Conservation (phyloP, 1,139 yeast genomes). For the Dujonia santamariae region DNA sequence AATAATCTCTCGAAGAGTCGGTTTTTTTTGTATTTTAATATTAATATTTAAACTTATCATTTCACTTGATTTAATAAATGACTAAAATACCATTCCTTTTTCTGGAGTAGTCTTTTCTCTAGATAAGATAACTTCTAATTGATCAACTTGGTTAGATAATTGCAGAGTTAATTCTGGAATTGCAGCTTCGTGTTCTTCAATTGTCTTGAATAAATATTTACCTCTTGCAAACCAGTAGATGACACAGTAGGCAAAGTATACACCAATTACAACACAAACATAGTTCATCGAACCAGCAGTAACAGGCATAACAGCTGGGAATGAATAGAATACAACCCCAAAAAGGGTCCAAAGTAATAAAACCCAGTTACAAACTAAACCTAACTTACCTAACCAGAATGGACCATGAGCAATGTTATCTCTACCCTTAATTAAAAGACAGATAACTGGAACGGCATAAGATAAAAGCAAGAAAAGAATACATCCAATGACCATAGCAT, state of each 20-base stretch:
- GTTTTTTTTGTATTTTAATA: no score
- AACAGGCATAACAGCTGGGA: conserved; percentile 47
- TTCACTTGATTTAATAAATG: no score
- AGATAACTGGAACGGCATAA: conserved; percentile 31
- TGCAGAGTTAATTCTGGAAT: conserved; percentile 24
- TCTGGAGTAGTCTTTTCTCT: no score
- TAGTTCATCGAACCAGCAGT: conserved; percentile 45
- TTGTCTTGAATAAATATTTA: conserved; percentile 24
- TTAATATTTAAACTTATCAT: no score
- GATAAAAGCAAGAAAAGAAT: conserved; percentile 34
- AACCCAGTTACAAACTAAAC: conserved; percentile 20
- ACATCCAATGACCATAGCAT: conserved; percentile 38
- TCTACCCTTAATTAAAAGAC: conserved; percentile 33
- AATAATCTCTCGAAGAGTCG: no score
- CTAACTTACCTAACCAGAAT: conserved; percentile 47
- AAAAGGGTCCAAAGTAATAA: conserved; percentile 38
- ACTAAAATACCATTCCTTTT: no score
- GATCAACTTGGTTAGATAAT: conserved; percentile 25
- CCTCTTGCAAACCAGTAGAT: conserved; percentile 42
- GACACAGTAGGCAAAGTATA: conserved; percentile 27
- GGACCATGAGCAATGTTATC: conserved; percentile 36
- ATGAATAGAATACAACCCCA: conserved; percentile 39
- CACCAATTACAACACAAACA: conserved; percentile 39
- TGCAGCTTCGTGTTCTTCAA: conserved; percentile 22
- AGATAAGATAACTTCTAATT: conserved; percentile 23